Percentiles rank a stretch among this genome's conserved stretches.
These are phyloP conservation scores for Komagataella kurtzmanii DNA, from an alignment of 805 yeast genomes.

Conservation along the genomic window DNA sequence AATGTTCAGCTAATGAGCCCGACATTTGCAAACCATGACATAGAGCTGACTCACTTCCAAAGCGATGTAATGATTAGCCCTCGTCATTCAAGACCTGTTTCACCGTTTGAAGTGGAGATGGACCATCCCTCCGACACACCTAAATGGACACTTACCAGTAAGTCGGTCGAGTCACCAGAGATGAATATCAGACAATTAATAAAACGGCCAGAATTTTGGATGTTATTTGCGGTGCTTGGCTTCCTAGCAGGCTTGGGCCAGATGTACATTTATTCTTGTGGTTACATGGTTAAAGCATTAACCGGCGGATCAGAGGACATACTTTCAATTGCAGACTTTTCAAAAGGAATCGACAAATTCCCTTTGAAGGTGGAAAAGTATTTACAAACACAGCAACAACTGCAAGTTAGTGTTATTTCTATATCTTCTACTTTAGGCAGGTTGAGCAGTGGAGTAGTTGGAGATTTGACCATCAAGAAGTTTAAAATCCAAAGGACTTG, in stretches of 20 bases:
- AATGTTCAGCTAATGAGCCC: too few relatives aligned
- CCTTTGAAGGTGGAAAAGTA: constrained; percentile 5
- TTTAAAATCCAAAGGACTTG: constrained; percentile 17
- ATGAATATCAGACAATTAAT: too few relatives aligned
- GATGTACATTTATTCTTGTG: constrained; percentile 63
- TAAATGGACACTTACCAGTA: too few relatives aligned
- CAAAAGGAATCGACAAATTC: constrained; percentile 1
- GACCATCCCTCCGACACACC: too few relatives aligned
- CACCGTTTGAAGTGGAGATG: too few relatives aligned
- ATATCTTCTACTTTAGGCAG: constrained; percentile 57
- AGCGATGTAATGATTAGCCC: too few relatives aligned
- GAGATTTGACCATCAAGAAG: constrained; percentile 45
- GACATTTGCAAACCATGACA: too few relatives aligned
- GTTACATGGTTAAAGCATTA: constrained; percentile 49
- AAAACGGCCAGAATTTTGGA: constrained; percentile 24
- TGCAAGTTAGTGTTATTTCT: constrained; percentile 64
- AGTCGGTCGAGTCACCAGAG: too few relatives aligned
- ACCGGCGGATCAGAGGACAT: constrained; percentile 2
- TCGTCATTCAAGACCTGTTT: too few relatives aligned
- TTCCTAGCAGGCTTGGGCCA: constrained; percentile 56
- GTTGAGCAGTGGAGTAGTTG: constrained; percentile 44
- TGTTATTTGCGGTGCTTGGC: constrained; percentile 35
- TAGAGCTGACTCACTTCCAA: too few relatives aligned
- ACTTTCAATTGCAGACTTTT: constrained; percentile 6
- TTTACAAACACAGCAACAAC: constrained; percentile 45